Conservation (phyloP, 2,329 filamentous ascomycete genomes). For the Cercospora brassicicola region DNA sequence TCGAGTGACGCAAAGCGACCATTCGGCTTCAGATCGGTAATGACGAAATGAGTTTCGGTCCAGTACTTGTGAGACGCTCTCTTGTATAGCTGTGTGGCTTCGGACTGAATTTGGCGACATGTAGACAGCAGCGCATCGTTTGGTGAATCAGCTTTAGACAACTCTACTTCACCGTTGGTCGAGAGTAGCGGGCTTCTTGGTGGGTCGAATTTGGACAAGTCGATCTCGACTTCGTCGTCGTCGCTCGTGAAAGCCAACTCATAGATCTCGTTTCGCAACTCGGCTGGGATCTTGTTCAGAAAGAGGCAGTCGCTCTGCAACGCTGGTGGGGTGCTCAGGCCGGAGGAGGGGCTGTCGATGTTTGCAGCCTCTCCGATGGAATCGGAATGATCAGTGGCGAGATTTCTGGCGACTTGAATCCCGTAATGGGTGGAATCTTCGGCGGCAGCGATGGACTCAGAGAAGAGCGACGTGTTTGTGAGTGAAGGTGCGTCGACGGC, state of each 20-base stretch:
- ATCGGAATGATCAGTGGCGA: neutral
- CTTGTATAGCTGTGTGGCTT: neutral
- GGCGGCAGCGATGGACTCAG: neutral
- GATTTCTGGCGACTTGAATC: neutral
- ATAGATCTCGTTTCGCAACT: conserved; percentile 1
- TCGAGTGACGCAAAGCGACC: neutral
- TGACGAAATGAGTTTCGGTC: neutral
- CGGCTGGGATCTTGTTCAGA: neutral
- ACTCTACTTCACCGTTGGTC: neutral
- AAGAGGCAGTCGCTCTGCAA: neutral
- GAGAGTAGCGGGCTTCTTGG: neutral
- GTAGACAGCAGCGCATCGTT: neutral
- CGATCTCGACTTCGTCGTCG: neutral
- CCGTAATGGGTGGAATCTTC: neutral
- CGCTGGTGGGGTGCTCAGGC: neutral
- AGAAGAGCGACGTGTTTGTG: neutral
- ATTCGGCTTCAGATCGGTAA: neutral
- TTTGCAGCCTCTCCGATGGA: neutral
- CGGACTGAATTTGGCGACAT: neutral
- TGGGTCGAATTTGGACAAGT: neutral
- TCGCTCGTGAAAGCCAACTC: neutral
- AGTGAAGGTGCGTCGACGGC: neutral
- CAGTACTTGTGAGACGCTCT: neutral
- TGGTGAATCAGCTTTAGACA: neutral
- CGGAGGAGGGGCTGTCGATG: neutral